phyloP scores from a whole-genome alignment of 345 rosid species.

The Moringa oleifera region DNA sequence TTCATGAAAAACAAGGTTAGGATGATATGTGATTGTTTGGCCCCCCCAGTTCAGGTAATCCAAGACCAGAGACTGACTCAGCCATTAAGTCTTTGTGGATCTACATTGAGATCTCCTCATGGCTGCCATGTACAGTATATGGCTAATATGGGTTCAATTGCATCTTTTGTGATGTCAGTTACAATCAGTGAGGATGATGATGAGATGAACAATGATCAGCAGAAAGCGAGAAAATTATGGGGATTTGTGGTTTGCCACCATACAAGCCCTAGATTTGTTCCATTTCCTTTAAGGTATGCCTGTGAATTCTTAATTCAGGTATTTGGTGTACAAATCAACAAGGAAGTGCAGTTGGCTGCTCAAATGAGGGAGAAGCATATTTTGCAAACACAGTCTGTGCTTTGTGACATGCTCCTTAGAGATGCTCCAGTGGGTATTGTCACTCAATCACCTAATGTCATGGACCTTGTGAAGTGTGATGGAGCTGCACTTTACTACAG shows the following conservation, averaged over 20 bases:
- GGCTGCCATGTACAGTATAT: slow-evolving; percentile 81
- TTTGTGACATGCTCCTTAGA: slow-evolving; percentile 86
- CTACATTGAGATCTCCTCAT: slow-evolving; percentile 80
- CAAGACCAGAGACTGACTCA: slow-evolving; percentile 57
- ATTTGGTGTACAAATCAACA: slow-evolving; percentile 68
- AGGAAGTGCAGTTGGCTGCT: slow-evolving; percentile 65
- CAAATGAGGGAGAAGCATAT: slow-evolving; percentile 69
- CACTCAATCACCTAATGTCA: slow-evolving; percentile 70
- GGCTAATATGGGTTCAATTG: slow-evolving; percentile 80
- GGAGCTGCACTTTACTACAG: slow-evolving; percentile 73
- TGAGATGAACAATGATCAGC: slow-evolving; percentile 33
- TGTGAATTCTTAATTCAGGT: slow-evolving; percentile 83
- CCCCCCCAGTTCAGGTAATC: slow-evolving; percentile 54
- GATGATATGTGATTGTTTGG: slow-evolving; percentile 76
- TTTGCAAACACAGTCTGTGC: slow-evolving; percentile 62
- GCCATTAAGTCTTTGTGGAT: slow-evolving; percentile 73
- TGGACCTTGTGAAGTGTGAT: slow-evolving; percentile 85
- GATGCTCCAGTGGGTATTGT: slow-evolving; percentile 76
- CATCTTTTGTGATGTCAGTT: slow-evolving; percentile 84
- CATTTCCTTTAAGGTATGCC: slow-evolving; percentile 78
- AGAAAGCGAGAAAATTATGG: slow-evolving; percentile 60
- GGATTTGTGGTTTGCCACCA: slow-evolving; percentile 95
- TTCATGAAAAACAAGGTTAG: slow-evolving; percentile 82
- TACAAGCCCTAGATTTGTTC: slow-evolving; percentile 61
- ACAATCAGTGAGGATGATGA: slow-evolving; percentile 58